Conservation (phyloP, 768 basidiomycete genomes). For the Cystofilobasidium ferigula region DNA sequence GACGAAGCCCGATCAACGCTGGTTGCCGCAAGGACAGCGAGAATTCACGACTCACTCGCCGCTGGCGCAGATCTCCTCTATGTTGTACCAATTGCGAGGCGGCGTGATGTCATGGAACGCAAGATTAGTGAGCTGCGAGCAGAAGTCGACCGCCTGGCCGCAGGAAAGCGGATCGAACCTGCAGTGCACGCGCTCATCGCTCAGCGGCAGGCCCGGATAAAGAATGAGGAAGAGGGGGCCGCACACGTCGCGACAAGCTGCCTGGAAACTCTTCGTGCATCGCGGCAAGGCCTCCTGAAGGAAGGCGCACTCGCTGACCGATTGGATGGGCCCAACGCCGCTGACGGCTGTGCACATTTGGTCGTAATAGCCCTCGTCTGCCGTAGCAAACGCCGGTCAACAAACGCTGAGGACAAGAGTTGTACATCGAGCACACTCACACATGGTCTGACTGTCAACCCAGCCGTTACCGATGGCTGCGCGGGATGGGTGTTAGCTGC, state of each 20-base stretch:
- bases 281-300: constrained; percentile 57
- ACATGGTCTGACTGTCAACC: constrained; percentile 23
- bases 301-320: constrained; percentile 33
- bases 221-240: constrained; percentile 39
- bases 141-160: constrained; percentile 12
- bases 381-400: background rate
- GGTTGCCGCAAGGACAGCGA: background rate
- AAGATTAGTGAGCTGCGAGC: background rate
- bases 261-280: constrained; percentile 50
- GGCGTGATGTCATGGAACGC: background rate
- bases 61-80: constrained; percentile 3
- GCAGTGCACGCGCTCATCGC: constrained; percentile 40
- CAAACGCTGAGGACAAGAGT: background rate
- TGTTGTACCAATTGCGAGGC: constrained; percentile 13
- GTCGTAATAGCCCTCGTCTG: background rate
- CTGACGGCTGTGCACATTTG: constrained; percentile 13
- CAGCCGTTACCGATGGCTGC: constrained; percentile 55
- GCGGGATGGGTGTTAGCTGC: too few species aligned
- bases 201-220: too few species aligned
- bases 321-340: constrained; percentile 13
- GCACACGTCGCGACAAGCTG: constrained; percentile 31
- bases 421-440: background rate
- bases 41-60: background rate
- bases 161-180: constrained; percentile 16
- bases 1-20: background rate